These are phyloP conservation scores for Blastomyces gilchristii DNA, from an alignment of 2,329 filamentous ascomycete species.

Conservation along the genomic window DNA sequence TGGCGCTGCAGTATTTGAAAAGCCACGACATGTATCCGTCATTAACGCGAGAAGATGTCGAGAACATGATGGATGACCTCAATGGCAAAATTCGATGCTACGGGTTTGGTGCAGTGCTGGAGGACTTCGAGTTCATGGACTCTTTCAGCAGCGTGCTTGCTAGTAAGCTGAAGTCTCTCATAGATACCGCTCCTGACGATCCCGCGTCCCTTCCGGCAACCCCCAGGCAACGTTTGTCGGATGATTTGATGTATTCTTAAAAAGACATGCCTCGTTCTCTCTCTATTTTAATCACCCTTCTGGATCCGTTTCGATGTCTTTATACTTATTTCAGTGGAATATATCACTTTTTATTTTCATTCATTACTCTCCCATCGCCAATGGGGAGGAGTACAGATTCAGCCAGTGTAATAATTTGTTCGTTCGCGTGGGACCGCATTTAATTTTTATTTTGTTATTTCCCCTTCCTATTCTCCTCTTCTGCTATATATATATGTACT, in stretches of 20 bases:
- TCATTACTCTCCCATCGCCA: background rate
- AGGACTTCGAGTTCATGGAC: slow-evolving; percentile 58
- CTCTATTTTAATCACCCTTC: background rate
- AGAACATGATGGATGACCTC: slow-evolving; percentile 61
- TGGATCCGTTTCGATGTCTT: background rate
- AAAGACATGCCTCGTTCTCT: background rate
- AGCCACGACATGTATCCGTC: slow-evolving; percentile 58
- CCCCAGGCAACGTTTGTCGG: background rate
- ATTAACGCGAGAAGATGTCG: slow-evolving; percentile 59
- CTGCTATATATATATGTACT: background rate
- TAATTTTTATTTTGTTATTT: background rate
- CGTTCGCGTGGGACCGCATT: background rate
- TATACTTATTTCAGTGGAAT: background rate
- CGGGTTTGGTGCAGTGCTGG: slow-evolving; percentile 63
- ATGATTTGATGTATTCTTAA: slow-evolving; percentile 15
- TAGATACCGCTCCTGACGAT: background rate
- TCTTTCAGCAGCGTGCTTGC: slow-evolving; percentile 62
- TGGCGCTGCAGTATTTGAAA: slow-evolving; percentile 81
- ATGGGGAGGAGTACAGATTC: too few species aligned
- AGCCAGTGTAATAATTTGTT: too few species aligned
- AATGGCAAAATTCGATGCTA: slow-evolving; percentile 80
- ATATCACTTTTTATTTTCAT: background rate
- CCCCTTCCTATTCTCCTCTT: background rate
- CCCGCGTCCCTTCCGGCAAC: background rate
- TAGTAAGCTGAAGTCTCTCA: slow-evolving; percentile 34